These are phyloP conservation scores for Herpotrichia juniperi DNA, from an alignment of 2,329 filamentous ascomycete species.

Conservation along the genomic window DNA sequence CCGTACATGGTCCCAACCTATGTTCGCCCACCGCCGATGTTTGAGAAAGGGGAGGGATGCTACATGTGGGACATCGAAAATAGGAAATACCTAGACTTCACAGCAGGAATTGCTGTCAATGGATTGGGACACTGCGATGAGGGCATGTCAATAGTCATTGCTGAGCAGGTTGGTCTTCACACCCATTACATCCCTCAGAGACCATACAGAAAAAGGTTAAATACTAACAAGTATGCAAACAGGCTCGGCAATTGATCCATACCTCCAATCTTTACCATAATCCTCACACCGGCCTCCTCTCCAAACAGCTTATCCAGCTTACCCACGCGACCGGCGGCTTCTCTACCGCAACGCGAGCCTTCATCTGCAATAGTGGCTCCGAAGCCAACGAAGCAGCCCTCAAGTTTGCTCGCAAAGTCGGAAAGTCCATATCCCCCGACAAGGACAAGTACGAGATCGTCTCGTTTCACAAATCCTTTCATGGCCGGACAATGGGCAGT, in stretches of 20 bases:
- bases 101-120: constrained; percentile 94
- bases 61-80: constrained; percentile 92
- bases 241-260: constrained; percentile 76
- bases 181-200: not conserved
- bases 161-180: constrained; percentile 69
- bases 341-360: constrained; percentile 78
- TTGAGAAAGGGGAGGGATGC: constrained; percentile 84
- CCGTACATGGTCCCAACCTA: constrained; percentile 97
- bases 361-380: constrained; percentile 94
- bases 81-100: constrained; percentile 90
- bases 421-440: constrained; percentile 74
- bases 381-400: constrained; percentile 98
- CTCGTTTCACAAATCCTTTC: constrained; percentile 91
- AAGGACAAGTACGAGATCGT: constrained; percentile 82
- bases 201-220: not conserved
- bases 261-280: constrained; percentile 98
- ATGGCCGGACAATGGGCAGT: constrained; percentile 94
- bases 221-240: constrained; percentile 19
- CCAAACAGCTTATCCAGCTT: constrained; percentile 80
- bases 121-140: constrained; percentile 88
- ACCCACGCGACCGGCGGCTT: constrained; percentile 82
- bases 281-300: constrained; percentile 89
- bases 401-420: constrained; percentile 93
- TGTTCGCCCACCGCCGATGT: constrained; percentile 85
- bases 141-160: constrained; percentile 74